Conservation (phyloP, 2,329 filamentous ascomycete genomes). For the Pseudogymnoascus sp. region DNA sequence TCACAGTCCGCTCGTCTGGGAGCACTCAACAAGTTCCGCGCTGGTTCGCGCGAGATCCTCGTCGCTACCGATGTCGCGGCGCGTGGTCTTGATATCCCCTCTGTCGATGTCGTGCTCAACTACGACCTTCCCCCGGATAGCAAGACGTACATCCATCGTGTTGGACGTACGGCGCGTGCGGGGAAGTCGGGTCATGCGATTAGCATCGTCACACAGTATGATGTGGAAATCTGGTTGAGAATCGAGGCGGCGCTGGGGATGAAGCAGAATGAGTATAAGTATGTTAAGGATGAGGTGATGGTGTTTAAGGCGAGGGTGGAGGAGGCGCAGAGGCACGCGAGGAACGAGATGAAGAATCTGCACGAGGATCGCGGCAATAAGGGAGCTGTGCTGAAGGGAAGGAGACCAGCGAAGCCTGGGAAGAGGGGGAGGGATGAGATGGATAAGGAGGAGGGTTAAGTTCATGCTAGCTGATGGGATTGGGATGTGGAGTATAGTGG, state of each 20-base stretch:
- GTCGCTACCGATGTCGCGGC: constrained; percentile 93
- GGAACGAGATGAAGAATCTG: constrained; percentile 72
- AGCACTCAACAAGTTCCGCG: constrained; percentile 82
- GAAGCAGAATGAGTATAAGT: constrained; percentile 60
- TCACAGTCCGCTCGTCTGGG: constrained; percentile 80
- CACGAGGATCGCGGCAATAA: constrained; percentile 55
- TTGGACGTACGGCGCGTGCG: constrained; percentile 79
- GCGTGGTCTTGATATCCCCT: constrained; percentile 84
- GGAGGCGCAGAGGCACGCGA: constrained; percentile 73
- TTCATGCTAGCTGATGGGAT: neutral
- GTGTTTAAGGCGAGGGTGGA: constrained; percentile 68
- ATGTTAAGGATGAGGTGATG: constrained; percentile 77
- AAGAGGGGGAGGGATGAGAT: constrained; percentile 44
- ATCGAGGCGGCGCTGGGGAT: constrained; percentile 78
- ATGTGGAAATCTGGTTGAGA: constrained; percentile 68
- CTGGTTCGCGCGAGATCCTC: constrained; percentile 72
- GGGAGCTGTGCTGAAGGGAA: constrained; percentile 40
- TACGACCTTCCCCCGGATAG: constrained; percentile 75
- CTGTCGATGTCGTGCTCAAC: constrained; percentile 82
- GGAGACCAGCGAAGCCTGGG: constrained; percentile 41
- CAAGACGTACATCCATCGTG: constrained; percentile 86
- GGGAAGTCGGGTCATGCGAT: constrained; percentile 78
- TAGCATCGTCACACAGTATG: constrained; percentile 78
- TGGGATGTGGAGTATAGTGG: constrained; percentile 4
- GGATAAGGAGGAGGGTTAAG: constrained; percentile 29